These are phyloP conservation scores for Sapria himalayana DNA, from an alignment of 345 rosid species.

Conservation along the genomic window DNA sequence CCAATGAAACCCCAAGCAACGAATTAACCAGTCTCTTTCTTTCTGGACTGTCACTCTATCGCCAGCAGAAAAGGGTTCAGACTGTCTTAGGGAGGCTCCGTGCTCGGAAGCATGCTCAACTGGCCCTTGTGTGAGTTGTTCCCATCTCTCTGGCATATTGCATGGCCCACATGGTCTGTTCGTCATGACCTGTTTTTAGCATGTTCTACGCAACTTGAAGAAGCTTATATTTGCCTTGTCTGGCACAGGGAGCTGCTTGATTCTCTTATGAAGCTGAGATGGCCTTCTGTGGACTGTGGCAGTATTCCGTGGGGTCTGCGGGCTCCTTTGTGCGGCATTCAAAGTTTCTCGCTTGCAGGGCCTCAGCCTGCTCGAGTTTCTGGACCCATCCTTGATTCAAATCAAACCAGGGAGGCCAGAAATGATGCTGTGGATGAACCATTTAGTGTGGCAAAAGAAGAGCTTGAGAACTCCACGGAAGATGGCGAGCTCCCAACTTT, in stretches of 20 bases:
- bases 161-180: no score
- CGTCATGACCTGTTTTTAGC: no score
- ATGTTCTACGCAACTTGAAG: no score
- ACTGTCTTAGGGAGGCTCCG: conserved; percentile 63
- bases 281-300: conserved; percentile 48
- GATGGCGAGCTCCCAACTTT: conserved; percentile 97
- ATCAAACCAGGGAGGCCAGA: conserved; percentile 34
- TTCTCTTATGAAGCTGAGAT: conserved; percentile 50
- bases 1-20: conserved; percentile 19
- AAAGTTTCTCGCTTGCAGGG: conserved; percentile 42
- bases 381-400: conserved; percentile 15
- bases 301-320: conserved; percentile 65
- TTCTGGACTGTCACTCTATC: conserved; percentile 38
- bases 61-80: conserved; percentile 52
- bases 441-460: conserved; percentile 36
- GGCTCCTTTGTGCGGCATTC: conserved; percentile 44
- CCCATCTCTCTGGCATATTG: no score
- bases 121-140: conserved; percentile 66
- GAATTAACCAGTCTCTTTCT: conserved; percentile 28
- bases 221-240: no score
- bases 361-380: conserved; percentile 21
- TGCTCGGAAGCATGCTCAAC: conserved; percentile 37
- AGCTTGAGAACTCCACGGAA: conserved; percentile 43
- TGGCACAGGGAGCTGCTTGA: conserved; percentile 96
- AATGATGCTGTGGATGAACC: conserved; percentile 37